phyloP scores from a whole-genome alignment of 2,329 filamentous ascomycete genomes.

The Podosphaera leucotricha region DNA sequence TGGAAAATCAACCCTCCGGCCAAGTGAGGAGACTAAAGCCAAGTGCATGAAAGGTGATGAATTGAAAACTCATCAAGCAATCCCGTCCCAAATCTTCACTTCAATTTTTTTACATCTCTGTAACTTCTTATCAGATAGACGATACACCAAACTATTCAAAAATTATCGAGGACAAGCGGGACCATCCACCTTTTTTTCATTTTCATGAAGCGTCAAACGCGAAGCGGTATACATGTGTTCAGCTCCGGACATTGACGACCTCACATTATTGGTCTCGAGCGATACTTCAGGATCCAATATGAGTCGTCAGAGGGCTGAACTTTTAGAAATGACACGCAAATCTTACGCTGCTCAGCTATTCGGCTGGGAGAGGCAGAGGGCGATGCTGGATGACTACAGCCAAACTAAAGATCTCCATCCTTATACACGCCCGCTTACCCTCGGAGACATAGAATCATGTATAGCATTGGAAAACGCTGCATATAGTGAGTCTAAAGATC shows the following conservation, averaged over 20 bases:
- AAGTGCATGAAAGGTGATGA: no score
- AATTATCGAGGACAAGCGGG: constrained; percentile 6
- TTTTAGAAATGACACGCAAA: background rate
- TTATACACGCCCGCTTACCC: constrained; percentile 48
- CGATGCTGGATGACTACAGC: constrained; percentile 8
- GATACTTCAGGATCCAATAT: constrained; percentile 6
- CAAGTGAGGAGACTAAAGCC: no score
- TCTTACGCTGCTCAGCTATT: no score
- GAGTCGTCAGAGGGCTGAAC: constrained; percentile 7
- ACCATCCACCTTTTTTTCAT: constrained; percentile 1
- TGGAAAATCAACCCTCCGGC: no score
- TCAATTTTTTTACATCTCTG: no score
- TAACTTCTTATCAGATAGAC: no score
- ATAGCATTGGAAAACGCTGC: constrained; percentile 30
- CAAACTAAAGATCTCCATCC: constrained; percentile 37
- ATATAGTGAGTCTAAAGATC: constrained; percentile 25
- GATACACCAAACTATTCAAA: no score
- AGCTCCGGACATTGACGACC: constrained; percentile 5
- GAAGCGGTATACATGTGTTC: no score
- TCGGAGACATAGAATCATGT: constrained; percentile 37
- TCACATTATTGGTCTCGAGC: background rate
- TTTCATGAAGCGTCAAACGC: no score
- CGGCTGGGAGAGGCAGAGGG: no score
- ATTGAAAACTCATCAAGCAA: no score
- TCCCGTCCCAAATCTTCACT: no score